Evolutionary conservation across 2,329 filamentous ascomycete species (phyloP).

Genomic region (Pseudogymnoascus sp.): DNA sequence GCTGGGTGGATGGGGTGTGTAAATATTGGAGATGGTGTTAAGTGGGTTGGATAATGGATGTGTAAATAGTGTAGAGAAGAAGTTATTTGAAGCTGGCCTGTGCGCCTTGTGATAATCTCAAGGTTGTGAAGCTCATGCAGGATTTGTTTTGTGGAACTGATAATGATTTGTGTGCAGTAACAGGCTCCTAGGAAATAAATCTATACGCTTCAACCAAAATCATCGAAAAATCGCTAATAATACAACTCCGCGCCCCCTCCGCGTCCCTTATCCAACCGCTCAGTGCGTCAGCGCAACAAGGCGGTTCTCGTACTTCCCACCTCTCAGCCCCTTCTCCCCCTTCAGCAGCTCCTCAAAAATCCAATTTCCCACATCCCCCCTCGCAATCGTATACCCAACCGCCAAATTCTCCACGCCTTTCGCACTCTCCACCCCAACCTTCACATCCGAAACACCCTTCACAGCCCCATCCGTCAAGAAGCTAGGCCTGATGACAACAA

Average conservation of each 20-base stretch:
- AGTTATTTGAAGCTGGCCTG: neutral
- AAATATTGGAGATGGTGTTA: neutral
- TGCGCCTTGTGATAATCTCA: neutral
- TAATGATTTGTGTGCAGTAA: neutral
- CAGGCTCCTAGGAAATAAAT: neutral
- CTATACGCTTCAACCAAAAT: neutral
- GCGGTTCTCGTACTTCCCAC: neutral
- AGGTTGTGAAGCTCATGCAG: neutral
- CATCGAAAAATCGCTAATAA: neutral
- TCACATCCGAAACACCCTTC: conserved; percentile 18
- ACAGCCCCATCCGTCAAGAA: conserved; percentile 26
- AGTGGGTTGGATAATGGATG: neutral
- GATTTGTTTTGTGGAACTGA: neutral
- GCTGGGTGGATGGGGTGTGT: neutral
- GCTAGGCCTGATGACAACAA: conserved; percentile 21
- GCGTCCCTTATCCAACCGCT: neutral
- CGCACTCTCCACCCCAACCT: conserved; percentile 21
- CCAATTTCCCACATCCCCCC: conserved; percentile 30
- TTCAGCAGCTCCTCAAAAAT: conserved; percentile 21
- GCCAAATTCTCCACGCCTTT: conserved; percentile 18
- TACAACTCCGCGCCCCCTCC: neutral
- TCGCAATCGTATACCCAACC: conserved; percentile 30
- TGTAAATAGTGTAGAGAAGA: neutral
- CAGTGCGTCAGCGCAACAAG: neutral
- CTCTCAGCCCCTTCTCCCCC: neutral